Conservation (phyloP, 192 early-diverging fungal genomes). For the Martensiomyces pterosporus region DNA sequence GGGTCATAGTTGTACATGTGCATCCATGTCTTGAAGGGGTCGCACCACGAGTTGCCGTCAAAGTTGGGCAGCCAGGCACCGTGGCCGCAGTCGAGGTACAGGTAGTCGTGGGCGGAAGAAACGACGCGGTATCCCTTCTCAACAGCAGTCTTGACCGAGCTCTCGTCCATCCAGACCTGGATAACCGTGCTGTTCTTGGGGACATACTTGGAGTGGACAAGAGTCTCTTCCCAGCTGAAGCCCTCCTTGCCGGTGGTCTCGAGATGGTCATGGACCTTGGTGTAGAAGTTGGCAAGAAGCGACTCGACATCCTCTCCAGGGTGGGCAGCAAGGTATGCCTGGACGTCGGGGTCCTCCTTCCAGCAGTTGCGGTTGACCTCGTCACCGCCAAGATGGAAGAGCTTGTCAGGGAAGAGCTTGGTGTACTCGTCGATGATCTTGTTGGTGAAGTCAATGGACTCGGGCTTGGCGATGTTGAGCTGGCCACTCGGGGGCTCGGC, state of each 20-base stretch:
- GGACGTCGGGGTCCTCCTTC: conserved; percentile 49
- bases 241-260: conserved; percentile 49
- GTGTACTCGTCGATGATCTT: conserved; percentile 66
- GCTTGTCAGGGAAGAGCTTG: conserved; percentile 62
- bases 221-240: conserved; percentile 79
- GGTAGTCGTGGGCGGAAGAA: conserved; percentile 54
- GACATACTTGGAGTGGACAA: conserved; percentile 51
- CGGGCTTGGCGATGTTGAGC: conserved; percentile 62
- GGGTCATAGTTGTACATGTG: conserved; percentile 64
- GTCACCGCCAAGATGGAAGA: conserved; percentile 74
- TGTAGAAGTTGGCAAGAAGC: conserved; percentile 47
- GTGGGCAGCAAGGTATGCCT: conserved; percentile 18
- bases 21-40: conserved; percentile 72
- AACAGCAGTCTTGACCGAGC: conserved; percentile 51
- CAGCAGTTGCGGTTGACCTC: conserved; percentile 71
- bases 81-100: conserved; percentile 73
- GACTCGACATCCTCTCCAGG: conserved; percentile 25
- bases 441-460: conserved; percentile 61
- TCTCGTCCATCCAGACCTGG: conserved; percentile 63
- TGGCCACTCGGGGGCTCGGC: conserved; percentile 80
- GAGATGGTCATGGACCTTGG: conserved; percentile 55
- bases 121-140: conserved; percentile 60
- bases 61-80: conserved; percentile 70
- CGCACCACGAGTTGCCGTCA: conserved; percentile 67
- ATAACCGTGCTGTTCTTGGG: conserved; percentile 57